Evolutionary conservation across 352 stramenopile species (phyloP).

Genomic region (Blastocystis sp.): DNA sequence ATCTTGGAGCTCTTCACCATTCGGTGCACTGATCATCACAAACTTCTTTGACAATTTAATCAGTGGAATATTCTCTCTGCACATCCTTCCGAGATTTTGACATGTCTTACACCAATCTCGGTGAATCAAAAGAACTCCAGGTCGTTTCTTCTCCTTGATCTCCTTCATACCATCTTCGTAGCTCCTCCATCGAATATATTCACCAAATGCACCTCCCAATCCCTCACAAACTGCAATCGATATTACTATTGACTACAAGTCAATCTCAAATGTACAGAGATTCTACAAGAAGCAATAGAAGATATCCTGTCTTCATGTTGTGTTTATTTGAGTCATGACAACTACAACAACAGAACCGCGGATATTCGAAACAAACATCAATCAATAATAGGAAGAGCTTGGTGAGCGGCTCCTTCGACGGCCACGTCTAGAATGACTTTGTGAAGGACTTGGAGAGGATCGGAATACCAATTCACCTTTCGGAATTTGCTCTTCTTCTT

Average conservation of each 20-base stretch:
- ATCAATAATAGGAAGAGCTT: neutral
- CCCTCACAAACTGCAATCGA: neutral
- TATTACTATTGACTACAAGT: neutral
- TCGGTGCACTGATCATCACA: conserved; percentile 54
- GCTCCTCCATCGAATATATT: conserved; percentile 55
- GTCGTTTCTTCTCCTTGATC: conserved; percentile 51
- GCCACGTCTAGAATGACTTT: neutral
- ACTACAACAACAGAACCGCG: neutral
- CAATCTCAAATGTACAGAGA: neutral
- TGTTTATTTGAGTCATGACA: neutral
- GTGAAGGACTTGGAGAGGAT: neutral
- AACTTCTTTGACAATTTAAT: conserved; percentile 62
- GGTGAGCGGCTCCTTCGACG: neutral
- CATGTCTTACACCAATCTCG: conserved; percentile 45
- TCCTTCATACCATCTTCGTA: conserved; percentile 61
- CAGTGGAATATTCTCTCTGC: conserved; percentile 49
- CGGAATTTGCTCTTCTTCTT: neutral
- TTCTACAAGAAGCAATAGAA: neutral
- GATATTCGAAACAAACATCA: neutral
- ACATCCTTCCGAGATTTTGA: conserved; percentile 27
- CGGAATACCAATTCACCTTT: conserved; percentile 18
- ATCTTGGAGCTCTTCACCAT: conserved; percentile 61
- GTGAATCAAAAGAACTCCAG: conserved; percentile 52
- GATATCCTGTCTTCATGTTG: neutral
- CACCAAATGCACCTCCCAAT: conserved; percentile 28